Conservation (phyloP, 768 basidiomycete species). For the Crassisporium funariophilum region DNA sequence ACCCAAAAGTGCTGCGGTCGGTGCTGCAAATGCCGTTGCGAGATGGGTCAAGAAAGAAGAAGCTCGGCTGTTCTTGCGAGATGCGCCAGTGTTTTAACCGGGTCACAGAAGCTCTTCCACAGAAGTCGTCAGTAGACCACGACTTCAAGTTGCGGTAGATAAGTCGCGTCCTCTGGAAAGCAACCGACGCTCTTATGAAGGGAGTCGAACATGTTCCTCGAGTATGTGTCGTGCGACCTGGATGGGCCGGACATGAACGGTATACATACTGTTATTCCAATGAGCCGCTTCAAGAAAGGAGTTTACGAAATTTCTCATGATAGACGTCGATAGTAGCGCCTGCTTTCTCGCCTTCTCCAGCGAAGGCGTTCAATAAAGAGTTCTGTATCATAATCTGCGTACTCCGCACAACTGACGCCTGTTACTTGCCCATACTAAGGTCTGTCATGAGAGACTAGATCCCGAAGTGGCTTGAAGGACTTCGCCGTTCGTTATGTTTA, state of each 20-base stretch:
- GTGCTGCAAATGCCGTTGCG: slow-evolving; percentile 86
- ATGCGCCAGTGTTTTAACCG: slow-evolving; percentile 80
- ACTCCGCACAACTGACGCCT: no score
- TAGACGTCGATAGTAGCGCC: not conserved
- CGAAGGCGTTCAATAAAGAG: not conserved
- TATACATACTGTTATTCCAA: not conserved
- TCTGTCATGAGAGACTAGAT: no score
- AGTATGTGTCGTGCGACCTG: not conserved
- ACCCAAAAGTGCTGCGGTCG: slow-evolving; percentile 86
- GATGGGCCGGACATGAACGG: not conserved
- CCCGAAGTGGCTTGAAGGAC: no score
- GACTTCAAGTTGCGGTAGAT: not conserved
- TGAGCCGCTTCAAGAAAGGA: not conserved
- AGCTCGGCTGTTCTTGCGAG: slow-evolving; percentile 73
- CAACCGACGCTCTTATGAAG: not conserved
- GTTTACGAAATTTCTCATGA: not conserved
- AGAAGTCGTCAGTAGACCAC: no score
- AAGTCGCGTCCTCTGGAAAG: not conserved
- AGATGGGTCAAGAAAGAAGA: slow-evolving; percentile 94
- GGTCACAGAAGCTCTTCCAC: no score
- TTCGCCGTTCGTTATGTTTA: no score
- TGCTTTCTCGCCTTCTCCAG: not conserved
- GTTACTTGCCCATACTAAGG: no score
- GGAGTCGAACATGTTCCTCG: not conserved
- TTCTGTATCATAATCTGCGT: no score